phyloP scores from a whole-genome alignment of 2,329 filamentous ascomycete species.

The Neonectria hederae region DNA sequence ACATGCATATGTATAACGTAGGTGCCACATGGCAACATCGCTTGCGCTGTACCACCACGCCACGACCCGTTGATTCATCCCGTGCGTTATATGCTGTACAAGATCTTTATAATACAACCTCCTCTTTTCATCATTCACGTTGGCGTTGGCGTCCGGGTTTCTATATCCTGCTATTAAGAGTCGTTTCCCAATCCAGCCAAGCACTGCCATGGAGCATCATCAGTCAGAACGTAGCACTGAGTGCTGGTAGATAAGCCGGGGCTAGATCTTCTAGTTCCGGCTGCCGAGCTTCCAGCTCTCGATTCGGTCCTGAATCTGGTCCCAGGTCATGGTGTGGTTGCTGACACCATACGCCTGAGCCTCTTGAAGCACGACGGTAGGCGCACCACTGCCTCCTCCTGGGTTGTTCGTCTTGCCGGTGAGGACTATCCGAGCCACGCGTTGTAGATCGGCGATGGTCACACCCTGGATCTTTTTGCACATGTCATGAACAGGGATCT shows the following conservation, averaged over 20 bases:
- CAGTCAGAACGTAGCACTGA: neutral
- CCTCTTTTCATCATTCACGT: slow-evolving; percentile 11
- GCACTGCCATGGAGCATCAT: neutral
- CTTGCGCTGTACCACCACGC: slow-evolving; percentile 2
- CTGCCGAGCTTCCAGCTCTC: slow-evolving; percentile 83
- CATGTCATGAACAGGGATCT: slow-evolving; percentile 94
- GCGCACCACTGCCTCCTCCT: slow-evolving; percentile 83
- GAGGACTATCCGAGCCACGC: slow-evolving; percentile 83
- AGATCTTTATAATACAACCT: slow-evolving; percentile 40
- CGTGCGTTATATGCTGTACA: slow-evolving; percentile 33
- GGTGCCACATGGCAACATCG: neutral
- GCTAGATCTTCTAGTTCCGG: slow-evolving; percentile 38
- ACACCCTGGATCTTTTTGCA: slow-evolving; percentile 84
- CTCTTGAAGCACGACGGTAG: slow-evolving; percentile 95
- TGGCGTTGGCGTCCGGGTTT: slow-evolving; percentile 4
- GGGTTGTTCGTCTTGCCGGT: slow-evolving; percentile 79
- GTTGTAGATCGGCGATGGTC: slow-evolving; percentile 80
- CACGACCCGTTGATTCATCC: slow-evolving; percentile 13
- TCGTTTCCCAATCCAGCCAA: neutral
- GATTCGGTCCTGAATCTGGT: slow-evolving; percentile 88
- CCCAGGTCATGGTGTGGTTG: slow-evolving; percentile 79
- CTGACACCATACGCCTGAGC: slow-evolving; percentile 77
- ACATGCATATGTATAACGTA: neutral
- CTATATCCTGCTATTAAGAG: slow-evolving; percentile 21
- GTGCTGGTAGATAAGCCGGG: neutral